Conservation (phyloP, 768 basidiomycete species). For the Pisolithus sp. region DNA sequence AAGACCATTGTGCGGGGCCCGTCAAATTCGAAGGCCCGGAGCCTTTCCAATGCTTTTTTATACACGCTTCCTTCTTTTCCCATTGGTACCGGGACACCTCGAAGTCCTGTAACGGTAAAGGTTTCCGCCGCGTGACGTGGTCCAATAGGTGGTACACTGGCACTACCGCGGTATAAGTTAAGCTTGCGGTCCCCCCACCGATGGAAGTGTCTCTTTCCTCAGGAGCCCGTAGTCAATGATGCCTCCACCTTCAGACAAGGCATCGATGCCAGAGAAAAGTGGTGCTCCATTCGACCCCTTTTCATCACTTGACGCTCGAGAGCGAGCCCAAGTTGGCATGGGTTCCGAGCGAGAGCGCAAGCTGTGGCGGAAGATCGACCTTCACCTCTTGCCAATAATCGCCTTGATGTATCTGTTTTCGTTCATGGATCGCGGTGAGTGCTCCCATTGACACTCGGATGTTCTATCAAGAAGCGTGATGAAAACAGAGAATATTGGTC, state of each 20-base stretch:
- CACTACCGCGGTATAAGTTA: too few relatives aligned
- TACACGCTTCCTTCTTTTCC: too few relatives aligned
- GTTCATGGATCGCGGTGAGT: constrained; percentile 53
- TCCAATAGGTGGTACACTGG: too few relatives aligned
- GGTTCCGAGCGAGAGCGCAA: constrained; percentile 39
- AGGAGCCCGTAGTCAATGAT: background rate
- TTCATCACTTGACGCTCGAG: background rate
- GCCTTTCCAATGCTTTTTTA: too few relatives aligned
- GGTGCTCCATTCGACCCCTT: background rate
- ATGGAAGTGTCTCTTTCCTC: too few relatives aligned
- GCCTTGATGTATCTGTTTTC: constrained; percentile 53
- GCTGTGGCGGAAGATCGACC: constrained; percentile 52
- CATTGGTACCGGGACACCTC: too few relatives aligned
- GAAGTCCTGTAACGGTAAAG: too few relatives aligned
- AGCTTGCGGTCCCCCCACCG: background rate
- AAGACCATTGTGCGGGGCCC: too few relatives aligned
- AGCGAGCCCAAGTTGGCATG: background rate
- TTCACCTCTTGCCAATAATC: constrained; percentile 49
- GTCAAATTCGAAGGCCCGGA: too few relatives aligned
- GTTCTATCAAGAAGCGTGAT: constrained; percentile 35
- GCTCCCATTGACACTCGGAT: background rate
- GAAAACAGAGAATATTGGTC: constrained; percentile 38
- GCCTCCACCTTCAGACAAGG: background rate
- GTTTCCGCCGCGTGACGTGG: too few relatives aligned
- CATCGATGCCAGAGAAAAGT: background rate